Evolutionary conservation across 352 stramenopile genomes (phyloP).

Genomic region (Phytophthora rubi): DNA sequence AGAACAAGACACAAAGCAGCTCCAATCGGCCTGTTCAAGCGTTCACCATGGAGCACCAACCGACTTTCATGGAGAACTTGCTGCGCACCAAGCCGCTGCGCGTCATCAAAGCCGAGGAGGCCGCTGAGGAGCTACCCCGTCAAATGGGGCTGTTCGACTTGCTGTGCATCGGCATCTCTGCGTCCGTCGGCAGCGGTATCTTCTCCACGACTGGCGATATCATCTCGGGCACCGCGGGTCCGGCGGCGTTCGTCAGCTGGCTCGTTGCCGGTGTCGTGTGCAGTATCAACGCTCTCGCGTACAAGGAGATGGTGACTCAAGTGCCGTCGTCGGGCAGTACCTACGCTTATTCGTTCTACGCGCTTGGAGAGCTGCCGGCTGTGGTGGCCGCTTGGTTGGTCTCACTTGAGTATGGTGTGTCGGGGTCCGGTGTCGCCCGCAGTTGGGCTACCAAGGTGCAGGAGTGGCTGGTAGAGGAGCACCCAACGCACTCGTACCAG

Average conservation of each 20-base stretch:
- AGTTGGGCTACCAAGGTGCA: constrained; percentile 93
- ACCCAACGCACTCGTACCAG: constrained; percentile 44
- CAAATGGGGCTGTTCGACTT: constrained; percentile 90
- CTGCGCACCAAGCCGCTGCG: constrained; percentile 76
- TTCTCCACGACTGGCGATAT: constrained; percentile 87
- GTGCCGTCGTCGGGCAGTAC: constrained; percentile 90
- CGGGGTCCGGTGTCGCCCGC: constrained; percentile 89
- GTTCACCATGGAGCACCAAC: constrained; percentile 41
- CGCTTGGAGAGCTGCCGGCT: constrained; percentile 92
- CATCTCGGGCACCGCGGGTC: constrained; percentile 80
- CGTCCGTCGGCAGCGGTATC: constrained; percentile 93
- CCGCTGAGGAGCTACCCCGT: constrained; percentile 68
- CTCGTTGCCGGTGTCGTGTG: constrained; percentile 81
- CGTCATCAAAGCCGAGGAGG: constrained; percentile 81
- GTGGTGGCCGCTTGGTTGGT: constrained; percentile 88
- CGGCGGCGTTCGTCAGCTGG: constrained; percentile 84
- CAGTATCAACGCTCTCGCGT: constrained; percentile 84
- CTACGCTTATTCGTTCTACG: constrained; percentile 94
- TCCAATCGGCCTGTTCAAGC: neutral
- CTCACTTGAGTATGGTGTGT: constrained; percentile 94
- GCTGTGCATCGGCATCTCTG: constrained; percentile 91
- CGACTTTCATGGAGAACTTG: constrained; percentile 56
- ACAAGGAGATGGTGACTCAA: constrained; percentile 89
- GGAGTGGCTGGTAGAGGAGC: constrained; percentile 59
- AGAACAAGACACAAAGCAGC: constrained; percentile 11